Evolutionary conservation across 2,329 filamentous ascomycete genomes (phyloP).

Genomic region (Beauveria sp.): DNA sequence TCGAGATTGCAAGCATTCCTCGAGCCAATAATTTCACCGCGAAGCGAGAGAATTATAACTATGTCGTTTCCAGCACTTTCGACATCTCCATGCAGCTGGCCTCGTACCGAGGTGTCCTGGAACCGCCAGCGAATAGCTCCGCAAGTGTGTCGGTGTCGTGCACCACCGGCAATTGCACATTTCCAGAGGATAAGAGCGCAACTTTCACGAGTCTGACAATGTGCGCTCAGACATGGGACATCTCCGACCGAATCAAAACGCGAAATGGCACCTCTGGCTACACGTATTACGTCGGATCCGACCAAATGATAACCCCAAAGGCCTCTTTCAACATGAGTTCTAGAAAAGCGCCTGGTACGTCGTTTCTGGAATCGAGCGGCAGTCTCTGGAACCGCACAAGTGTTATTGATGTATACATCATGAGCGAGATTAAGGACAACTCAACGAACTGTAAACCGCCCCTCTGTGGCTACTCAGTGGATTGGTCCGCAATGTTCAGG

Average conservation of each 20-base stretch:
- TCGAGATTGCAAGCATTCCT: not conserved
- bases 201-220: not conserved
- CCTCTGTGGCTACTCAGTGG: not conserved
- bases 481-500: not conserved
- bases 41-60: not conserved
- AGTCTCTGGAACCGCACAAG: not conserved
- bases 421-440: not conserved
- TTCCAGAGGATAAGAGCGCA: not conserved
- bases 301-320: not conserved
- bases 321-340: not conserved
- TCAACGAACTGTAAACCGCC: not conserved
- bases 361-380: not conserved
- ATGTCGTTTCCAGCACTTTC: not conserved
- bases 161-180: constrained; percentile 3
- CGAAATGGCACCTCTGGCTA: not conserved
- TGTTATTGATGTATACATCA: not conserved
- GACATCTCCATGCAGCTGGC: not conserved
- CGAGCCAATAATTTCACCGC: not conserved
- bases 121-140: not conserved
- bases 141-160: not conserved
- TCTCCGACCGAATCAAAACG: not conserved
- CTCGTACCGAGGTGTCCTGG: not conserved
- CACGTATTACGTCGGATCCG: not conserved
- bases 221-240: constrained; percentile 1
- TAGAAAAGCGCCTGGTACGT: not conserved